Evolutionary conservation across 108 stramenopile genomes (phyloP).

Genomic region (Cyclotella kingstonii): DNA sequence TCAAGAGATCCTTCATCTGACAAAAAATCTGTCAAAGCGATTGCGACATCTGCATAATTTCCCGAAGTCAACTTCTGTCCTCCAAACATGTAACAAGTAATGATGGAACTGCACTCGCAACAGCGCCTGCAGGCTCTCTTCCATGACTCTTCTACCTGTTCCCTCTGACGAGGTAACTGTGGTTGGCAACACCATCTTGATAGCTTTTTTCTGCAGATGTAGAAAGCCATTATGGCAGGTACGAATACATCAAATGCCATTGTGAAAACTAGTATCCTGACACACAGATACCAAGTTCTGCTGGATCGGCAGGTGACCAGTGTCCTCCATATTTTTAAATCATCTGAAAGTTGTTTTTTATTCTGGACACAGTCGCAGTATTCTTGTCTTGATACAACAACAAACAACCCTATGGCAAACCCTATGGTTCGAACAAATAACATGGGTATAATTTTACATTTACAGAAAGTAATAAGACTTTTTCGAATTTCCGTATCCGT

Average conservation of each 20-base stretch:
- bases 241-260: slow-evolving; percentile 19
- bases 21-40: slow-evolving; percentile 80
- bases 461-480: slow-evolving; percentile 22
- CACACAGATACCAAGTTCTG: slow-evolving; percentile 2
- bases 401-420: slow-evolving; percentile 8
- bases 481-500: slow-evolving; percentile 14
- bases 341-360: neutral
- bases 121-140: slow-evolving; percentile 28
- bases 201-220: slow-evolving; percentile 9
- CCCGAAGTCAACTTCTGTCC: slow-evolving; percentile 59
- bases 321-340: neutral
- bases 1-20: slow-evolving; percentile 68
- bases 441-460: slow-evolving; percentile 24
- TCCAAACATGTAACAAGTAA: slow-evolving; percentile 86
- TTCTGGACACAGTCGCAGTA: slow-evolving; percentile 19
- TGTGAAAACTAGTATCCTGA: slow-evolving; percentile 12
- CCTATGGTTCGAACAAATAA: slow-evolving; percentile 9
- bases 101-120: slow-evolving; percentile 57
- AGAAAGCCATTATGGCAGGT: slow-evolving; percentile 4
- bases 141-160: slow-evolving; percentile 70
- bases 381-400: neutral
- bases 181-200: slow-evolving; percentile 7
- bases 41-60: slow-evolving; percentile 65
- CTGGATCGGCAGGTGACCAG: neutral
- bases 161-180: slow-evolving; percentile 6